Evolutionary conservation across 345 rosid genomes (phyloP), one percentile per base, ranked within the genome.

Genomic region (Anastatica hierochuntica): DNA sequence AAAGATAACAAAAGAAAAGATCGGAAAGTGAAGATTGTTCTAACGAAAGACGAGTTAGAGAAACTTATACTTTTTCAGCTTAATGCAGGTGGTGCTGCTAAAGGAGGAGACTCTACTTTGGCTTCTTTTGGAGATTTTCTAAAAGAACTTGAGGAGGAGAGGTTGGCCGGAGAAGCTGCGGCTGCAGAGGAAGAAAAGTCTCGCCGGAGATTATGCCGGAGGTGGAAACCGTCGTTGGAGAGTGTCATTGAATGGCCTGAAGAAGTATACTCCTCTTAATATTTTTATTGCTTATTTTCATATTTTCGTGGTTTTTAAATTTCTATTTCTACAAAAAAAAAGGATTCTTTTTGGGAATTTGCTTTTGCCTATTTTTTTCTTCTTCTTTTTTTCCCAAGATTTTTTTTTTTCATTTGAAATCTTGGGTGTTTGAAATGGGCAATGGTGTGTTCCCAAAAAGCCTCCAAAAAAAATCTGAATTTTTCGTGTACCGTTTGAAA

Each of bases 211-310:
- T n/a, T n/a, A n/a, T 64, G 67, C 56, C 76, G 37, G 21, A 60
- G 30, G 10, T 84, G 94, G 96, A 81, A 38, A 66, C 94, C 96
- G 23, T 74, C 81, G 36, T 60, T 88, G 60, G 77, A 76, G 21
- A 78, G 88, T 17, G 81, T 88, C 49, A 44, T 41, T 38, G 88
- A 81, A 45, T 53, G 63, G 38, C 73, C 79, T 42, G 79, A 79
- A 55, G 43, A 45, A 37, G 37, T 47, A 46, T 67, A 52, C 15
- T 36, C 45, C 26, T 58, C 24, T 36, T 18, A 37, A 37, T 23
- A 10, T 40, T 24, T 49, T 30, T 31, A 18, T 27, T 42, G 39
- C 15, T 37, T 45, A 23, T 46, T 36, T 59, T 10, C 15, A 31
- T 38, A 16, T 34, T 56, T 38, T n/a, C 13, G 15, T 43, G 42